phyloP scores from a whole-genome alignment of 192 early-diverging fungal species.

The Coemansia sp. region DNA sequence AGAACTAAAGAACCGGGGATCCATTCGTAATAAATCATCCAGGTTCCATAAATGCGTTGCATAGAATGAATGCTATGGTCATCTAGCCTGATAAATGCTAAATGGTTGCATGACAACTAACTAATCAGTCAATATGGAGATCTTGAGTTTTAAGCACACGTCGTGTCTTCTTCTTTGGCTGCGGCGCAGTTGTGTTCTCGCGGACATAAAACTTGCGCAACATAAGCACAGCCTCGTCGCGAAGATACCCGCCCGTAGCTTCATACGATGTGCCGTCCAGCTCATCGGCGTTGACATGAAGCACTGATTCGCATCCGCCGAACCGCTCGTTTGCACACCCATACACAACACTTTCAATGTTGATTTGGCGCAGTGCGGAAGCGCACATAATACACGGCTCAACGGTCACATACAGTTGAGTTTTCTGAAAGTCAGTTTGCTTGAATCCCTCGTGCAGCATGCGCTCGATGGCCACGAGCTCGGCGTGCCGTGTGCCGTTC shows the following conservation, averaged over 20 bases:
- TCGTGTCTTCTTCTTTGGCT: constrained; percentile 84
- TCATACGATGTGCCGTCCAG: constrained; percentile 55
- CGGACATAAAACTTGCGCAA: constrained; percentile 89
- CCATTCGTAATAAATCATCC: no score
- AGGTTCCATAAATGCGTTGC: no score
- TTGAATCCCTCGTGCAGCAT: constrained; percentile 55
- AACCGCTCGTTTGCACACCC: constrained; percentile 94
- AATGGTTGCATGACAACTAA: no score
- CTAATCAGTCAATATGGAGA: neutral
- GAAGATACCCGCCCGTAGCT: constrained; percentile 67
- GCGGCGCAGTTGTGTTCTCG: constrained; percentile 83
- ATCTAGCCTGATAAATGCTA: no score
- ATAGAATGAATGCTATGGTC: no score
- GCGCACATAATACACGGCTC: constrained; percentile 99
- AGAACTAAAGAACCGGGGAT: no score
- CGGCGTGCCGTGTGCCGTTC: constrained; percentile 94
- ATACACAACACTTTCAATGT: constrained; percentile 83
- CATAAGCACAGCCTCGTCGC: constrained; percentile 82
- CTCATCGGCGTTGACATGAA: constrained; percentile 65
- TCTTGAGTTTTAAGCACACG: constrained; percentile 74
- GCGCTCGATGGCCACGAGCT: constrained; percentile 87
- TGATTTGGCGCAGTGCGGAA: constrained; percentile 78
- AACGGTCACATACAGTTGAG: constrained; percentile 91
- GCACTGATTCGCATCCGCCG: constrained; percentile 93
- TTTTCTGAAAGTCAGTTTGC: constrained; percentile 50